A percentile compares a stretch with the other conserved stretches of the same genome.
phyloP scores from a whole-genome alignment of 2,329 filamentous ascomycete genomes.

The Penicillium sp. region DNA sequence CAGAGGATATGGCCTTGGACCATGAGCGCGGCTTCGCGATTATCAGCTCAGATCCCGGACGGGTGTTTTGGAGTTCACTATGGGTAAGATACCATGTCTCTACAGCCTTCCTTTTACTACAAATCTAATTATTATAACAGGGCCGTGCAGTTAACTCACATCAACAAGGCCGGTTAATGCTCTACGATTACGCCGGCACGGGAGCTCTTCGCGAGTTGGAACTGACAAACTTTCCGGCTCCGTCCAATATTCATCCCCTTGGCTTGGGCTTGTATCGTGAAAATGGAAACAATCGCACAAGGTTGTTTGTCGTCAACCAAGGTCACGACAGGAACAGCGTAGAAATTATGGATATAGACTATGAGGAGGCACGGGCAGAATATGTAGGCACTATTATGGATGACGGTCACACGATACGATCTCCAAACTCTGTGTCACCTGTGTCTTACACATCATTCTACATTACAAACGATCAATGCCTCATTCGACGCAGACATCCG shows the following conservation, averaged over 20 bases:
- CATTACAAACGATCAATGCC: slow-evolving; percentile 18
- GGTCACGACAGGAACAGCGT: slow-evolving; percentile 11
- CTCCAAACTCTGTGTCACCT: slow-evolving; percentile 15
- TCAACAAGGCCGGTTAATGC: slow-evolving; percentile 12
- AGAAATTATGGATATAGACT: slow-evolving; percentile 18
- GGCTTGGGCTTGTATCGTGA: slow-evolving; percentile 17
- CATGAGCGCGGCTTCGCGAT: slow-evolving; percentile 17
- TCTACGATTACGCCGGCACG: slow-evolving; percentile 17
- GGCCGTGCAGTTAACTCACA: slow-evolving; percentile 9
- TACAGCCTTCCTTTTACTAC: background rate
- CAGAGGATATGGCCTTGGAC: slow-evolving; percentile 17
- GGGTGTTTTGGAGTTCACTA: slow-evolving; percentile 16
- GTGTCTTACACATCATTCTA: slow-evolving; percentile 19
- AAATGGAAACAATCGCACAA: slow-evolving; percentile 2
- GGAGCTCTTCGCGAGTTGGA: slow-evolving; percentile 13
- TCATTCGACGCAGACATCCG: slow-evolving; percentile 13
- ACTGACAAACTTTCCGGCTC: slow-evolving; percentile 7
- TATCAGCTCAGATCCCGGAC: slow-evolving; percentile 15
- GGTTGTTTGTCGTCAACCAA: slow-evolving; percentile 18
- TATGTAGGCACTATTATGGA: slow-evolving; percentile 16
- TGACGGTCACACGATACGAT: slow-evolving; percentile 15
- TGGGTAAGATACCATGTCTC: slow-evolving; percentile 8
- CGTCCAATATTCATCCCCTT: slow-evolving; percentile 14
- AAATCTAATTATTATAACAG: background rate
- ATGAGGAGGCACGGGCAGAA: slow-evolving; percentile 14